Evolutionary conservation across 2,329 filamentous ascomycete species (phyloP), one percentile per base, ranked within the genome.

Genomic region (Daldinia sp.): DNA sequence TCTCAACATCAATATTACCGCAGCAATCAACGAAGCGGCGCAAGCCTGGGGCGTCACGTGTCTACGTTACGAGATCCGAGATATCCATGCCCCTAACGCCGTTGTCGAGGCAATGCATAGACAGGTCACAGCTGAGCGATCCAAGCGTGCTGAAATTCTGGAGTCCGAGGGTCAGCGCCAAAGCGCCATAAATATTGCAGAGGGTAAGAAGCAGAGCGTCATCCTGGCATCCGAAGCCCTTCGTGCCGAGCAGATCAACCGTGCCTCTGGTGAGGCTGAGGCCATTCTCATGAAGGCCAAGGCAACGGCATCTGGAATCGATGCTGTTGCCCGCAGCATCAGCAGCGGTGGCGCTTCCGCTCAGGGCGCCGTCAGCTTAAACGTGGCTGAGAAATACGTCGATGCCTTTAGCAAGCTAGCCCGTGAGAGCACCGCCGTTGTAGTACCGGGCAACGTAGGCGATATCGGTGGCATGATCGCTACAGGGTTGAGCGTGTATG

Each of bases 71-170:
- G 96, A 99, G 82, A 99, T 99, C 79, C 88, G 96, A 74, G 96
- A 99, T 81, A 99, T 99, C 77, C 96, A 99, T 82, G 96, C 96
- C 0, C 96, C 96, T 1, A 93, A 91, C 35, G 92, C 92, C 56
- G 96, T 99, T 12, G 95, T 98, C 68, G 93, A 94, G 76, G 96
- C 96, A 76, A 99, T 99, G 96, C 96, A 99, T 84, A 89, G 96
- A 72, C 95, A 98, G 80, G 96, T 99, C 57, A 98, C 96, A 0
- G 96, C 96, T 18, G 96, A 99, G 84, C 92, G 96, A 46, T 97
- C 93, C 77, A 99, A 99, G 87, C 92, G 96, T 72, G 96, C 96
- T 63, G 96, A 99, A 83, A 99, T 99, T 76, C 86, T 99, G 54
- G 96, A 99, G 66, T 97, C 93, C 0, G 96, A 99, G 79, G 96